Evolutionary conservation across 2,329 filamentous ascomycete genomes (phyloP).

Genomic region (Sclerotinia subarctica): DNA sequence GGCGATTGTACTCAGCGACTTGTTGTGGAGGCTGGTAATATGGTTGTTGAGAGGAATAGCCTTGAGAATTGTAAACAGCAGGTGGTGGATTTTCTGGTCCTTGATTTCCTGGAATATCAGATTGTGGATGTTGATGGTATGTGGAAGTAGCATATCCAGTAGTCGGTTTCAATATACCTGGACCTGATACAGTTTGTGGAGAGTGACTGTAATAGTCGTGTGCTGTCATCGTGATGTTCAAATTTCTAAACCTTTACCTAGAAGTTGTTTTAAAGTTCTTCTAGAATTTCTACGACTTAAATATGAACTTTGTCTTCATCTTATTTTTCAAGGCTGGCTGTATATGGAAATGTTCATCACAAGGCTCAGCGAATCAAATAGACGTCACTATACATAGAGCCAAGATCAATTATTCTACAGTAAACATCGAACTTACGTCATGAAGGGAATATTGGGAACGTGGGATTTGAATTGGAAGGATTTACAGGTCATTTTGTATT

Average conservation of each 20-base stretch:
- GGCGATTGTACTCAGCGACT: neutral
- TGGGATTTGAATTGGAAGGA: neutral
- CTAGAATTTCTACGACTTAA: neutral
- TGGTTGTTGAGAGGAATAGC: neutral
- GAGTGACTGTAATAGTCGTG: constrained; percentile 4
- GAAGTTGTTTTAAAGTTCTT: neutral
- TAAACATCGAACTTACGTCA: constrained; percentile 2
- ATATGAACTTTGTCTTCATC: neutral
- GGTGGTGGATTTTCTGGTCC: neutral
- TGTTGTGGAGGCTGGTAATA: neutral
- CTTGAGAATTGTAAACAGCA: neutral
- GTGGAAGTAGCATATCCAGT: neutral
- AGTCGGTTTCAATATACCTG: constrained; percentile 4
- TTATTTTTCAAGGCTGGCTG: neutral
- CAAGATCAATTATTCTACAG: constrained; percentile 1
- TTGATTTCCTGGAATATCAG: neutral
- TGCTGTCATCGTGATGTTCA: neutral
- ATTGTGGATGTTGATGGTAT: constrained; percentile 15
- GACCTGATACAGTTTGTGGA: neutral
- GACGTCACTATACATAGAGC: constrained; percentile 16
- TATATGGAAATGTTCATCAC: neutral
- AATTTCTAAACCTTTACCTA: neutral
- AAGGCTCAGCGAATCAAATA: constrained; percentile 9
- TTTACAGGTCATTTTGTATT: neutral
- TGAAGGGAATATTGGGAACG: neutral